Evolutionary conservation across 176 grass and related monocot genomes (phyloP).

Genomic region (Triticum turgidum): DNA sequence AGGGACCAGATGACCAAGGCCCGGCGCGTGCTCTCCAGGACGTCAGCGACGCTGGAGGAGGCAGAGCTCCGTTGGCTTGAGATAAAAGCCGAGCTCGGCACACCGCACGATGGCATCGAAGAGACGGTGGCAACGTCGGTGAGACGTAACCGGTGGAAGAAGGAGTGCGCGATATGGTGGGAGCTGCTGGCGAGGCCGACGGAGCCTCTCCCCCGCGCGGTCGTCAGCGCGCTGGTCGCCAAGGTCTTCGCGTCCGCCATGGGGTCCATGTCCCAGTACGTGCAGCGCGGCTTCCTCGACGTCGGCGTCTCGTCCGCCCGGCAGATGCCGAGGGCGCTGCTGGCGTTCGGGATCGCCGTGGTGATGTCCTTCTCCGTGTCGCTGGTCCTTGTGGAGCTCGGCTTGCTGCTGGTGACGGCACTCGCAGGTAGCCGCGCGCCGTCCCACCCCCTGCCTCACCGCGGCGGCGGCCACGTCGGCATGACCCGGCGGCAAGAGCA

Average conservation of each 20-base stretch:
- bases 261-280: constrained; percentile 18
- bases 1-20: constrained; percentile 11
- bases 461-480: neutral
- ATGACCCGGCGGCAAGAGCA: constrained; percentile 29
- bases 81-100: constrained; percentile 21
- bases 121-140: neutral
- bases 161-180: neutral
- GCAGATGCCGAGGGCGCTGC: constrained; percentile 10
- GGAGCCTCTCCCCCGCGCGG: constrained; percentile 34
- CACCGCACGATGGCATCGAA: neutral
- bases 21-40: constrained; percentile 28
- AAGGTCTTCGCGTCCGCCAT: constrained; percentile 43
- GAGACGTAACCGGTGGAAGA: neutral
- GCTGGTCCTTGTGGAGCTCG: constrained; percentile 33
- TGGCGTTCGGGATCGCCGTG: constrained; percentile 32
- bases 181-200: constrained; percentile 33
- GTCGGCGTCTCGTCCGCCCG: neutral
- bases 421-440: neutral
- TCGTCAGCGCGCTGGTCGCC: constrained; percentile 35
- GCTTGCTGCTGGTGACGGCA: constrained; percentile 13
- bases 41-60: constrained; percentile 19
- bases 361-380: constrained; percentile 15
- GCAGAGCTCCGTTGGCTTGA: constrained; percentile 31
- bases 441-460: neutral
- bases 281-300: constrained; percentile 23